phyloP scores from a whole-genome alignment of 2,329 filamentous ascomycete genomes.

The Pestalotiopsis fici region DNA sequence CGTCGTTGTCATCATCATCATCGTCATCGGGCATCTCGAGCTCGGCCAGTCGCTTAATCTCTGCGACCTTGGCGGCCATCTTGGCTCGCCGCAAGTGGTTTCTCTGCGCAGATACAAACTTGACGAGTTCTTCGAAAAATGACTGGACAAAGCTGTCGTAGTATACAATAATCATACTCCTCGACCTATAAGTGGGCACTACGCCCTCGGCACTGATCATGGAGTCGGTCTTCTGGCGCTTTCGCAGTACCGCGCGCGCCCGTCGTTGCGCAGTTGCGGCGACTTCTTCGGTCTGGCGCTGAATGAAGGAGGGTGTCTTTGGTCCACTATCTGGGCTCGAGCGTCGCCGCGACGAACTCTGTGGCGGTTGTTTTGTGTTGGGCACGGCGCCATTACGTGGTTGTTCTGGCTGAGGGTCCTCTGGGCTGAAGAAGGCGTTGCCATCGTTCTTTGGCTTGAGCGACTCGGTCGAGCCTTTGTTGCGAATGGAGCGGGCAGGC shows the following conservation, averaged over 20 bases:
- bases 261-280: constrained; percentile 45
- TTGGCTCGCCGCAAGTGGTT: constrained; percentile 87
- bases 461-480: constrained; percentile 56
- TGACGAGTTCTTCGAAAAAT: constrained; percentile 80
- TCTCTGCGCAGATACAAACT: constrained; percentile 76
- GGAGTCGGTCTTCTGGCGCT: constrained; percentile 52
- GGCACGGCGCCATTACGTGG: background rate
- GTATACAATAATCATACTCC: constrained; percentile 82
- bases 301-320: constrained; percentile 34
- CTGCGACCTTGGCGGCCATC: constrained; percentile 75
- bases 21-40: constrained; percentile 57
- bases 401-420: constrained; percentile 1
- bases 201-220: constrained; percentile 50
- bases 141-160: constrained; percentile 88
- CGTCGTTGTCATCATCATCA: constrained; percentile 38
- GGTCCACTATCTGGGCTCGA: constrained; percentile 34
- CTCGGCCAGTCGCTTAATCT: constrained; percentile 62
- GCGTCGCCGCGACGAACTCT: constrained; percentile 22
- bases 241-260: constrained; percentile 49
- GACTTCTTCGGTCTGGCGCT: constrained; percentile 45
- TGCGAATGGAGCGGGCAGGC: constrained; percentile 45
- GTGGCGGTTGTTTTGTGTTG: background rate
- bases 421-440: constrained; percentile 19
- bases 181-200: constrained; percentile 63
- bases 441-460: constrained; percentile 50